phyloP scores from a whole-genome alignment of 2,329 filamentous ascomycete species.

The Pseudogymnoascus verrucosus region DNA sequence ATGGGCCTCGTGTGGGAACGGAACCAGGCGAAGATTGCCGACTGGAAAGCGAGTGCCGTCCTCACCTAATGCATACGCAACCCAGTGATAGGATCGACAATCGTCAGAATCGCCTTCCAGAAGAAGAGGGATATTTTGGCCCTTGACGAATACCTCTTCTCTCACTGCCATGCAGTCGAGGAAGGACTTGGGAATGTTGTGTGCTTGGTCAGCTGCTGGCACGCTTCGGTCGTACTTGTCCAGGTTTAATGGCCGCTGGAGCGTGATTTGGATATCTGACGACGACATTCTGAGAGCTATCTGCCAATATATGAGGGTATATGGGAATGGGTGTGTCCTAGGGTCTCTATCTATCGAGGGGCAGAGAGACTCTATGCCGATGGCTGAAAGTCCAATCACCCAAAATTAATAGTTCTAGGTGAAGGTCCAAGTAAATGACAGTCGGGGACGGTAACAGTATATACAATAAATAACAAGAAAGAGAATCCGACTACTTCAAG shows the following conservation, averaged over 20 bases:
- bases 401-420: not conserved
- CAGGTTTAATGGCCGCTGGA: constrained; percentile 37
- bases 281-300: not conserved
- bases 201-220: constrained; percentile 37
- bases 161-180: constrained; percentile 57
- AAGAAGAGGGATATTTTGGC: constrained; percentile 51
- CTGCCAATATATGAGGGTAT: not conserved
- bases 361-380: not conserved
- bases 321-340: not conserved
- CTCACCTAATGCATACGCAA: constrained; percentile 59
- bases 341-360: not conserved
- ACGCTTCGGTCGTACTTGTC: constrained; percentile 37
- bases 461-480: not conserved
- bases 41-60: constrained; percentile 47
- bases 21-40: constrained; percentile 72
- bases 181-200: constrained; percentile 46
- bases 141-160: constrained; percentile 50
- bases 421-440: not conserved
- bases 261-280: constrained; percentile 9
- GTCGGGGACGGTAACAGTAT: not conserved
- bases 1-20: constrained; percentile 67
- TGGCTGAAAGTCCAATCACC: not conserved
- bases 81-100: constrained; percentile 72
- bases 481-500: not conserved
- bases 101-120: constrained; percentile 80